Evolutionary conservation across 495 filamentous ascomycete genomes (phyloP).

Genomic region (Tuber microsphaerosporum): DNA sequence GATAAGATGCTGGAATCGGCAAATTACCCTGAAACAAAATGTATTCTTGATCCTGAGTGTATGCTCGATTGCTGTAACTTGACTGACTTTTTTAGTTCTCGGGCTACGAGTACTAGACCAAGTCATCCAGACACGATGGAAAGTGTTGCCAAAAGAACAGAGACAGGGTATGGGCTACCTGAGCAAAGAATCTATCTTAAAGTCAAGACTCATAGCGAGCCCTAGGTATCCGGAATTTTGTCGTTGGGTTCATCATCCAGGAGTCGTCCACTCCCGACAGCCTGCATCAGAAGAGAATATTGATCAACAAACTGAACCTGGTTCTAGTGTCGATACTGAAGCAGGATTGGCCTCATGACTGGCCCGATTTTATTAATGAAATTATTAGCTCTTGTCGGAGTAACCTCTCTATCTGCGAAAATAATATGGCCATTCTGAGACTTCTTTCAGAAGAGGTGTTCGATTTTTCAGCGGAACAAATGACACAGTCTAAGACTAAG

Average conservation of each 20-base stretch:
- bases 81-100: constrained; percentile 61
- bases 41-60: constrained; percentile 47
- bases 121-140: constrained; percentile 99
- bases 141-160: constrained; percentile 88
- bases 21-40: constrained; percentile 92
- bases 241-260: constrained; percentile 94
- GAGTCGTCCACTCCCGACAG: constrained; percentile 81
- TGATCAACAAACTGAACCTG: constrained; percentile 95
- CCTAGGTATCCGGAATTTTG: constrained; percentile 92
- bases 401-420: constrained; percentile 94
- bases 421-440: constrained; percentile 98
- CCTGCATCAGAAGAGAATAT: constrained; percentile 68
- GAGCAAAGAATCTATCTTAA: constrained; percentile 2
- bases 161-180: constrained; percentile 63
- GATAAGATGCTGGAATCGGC: constrained; percentile 90
- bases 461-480: constrained; percentile 95
- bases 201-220: constrained; percentile 33
- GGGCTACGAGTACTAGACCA: constrained; percentile 93
- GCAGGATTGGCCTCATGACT: constrained; percentile 99
- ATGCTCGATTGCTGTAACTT: constrained; percentile 4
- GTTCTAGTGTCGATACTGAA: constrained; percentile 96
- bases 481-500: constrained; percentile 92
- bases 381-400: constrained; percentile 92
- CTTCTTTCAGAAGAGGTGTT: constrained; percentile 97
- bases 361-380: constrained; percentile 99